Conservation (phyloP, 1,139 yeast species). For the Suhomyces yuchorum region DNA sequence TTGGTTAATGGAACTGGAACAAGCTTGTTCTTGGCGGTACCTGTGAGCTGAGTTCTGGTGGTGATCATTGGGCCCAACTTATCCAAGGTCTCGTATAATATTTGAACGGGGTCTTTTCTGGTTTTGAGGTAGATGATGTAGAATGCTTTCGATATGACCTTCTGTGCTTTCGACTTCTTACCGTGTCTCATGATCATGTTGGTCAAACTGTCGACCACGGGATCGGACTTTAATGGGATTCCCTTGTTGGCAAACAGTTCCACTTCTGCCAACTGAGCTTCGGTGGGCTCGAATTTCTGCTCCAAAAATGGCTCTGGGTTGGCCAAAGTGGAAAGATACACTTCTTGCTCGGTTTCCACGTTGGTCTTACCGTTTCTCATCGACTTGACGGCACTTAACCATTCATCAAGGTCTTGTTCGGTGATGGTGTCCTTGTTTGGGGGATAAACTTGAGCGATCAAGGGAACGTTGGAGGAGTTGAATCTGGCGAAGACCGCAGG, state of each 20-base stretch:
- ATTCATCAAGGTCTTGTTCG: slow-evolving; percentile 65
- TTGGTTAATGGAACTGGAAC: slow-evolving; percentile 83
- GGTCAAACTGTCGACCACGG: slow-evolving; percentile 73
- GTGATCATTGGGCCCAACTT: slow-evolving; percentile 83
- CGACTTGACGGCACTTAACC: slow-evolving; percentile 63
- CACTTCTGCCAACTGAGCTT: slow-evolving; percentile 59
- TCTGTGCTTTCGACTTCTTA: slow-evolving; percentile 79
- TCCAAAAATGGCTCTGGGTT: slow-evolving; percentile 41
- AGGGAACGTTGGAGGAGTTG: slow-evolving; percentile 20
- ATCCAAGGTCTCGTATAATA: slow-evolving; percentile 75
- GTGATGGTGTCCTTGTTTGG: slow-evolving; percentile 39
- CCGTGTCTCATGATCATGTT: slow-evolving; percentile 94
- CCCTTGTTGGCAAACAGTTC: slow-evolving; percentile 51
- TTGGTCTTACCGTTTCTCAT: slow-evolving; percentile 46
- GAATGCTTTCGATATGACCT: slow-evolving; percentile 71
- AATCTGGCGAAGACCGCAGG: slow-evolving; percentile 13
- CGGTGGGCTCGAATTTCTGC: slow-evolving; percentile 54
- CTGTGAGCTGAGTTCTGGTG: slow-evolving; percentile 77
- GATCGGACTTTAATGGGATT: slow-evolving; percentile 67
- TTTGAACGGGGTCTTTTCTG: slow-evolving; percentile 74
- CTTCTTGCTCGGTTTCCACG: slow-evolving; percentile 45
- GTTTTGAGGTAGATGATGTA: slow-evolving; percentile 75
- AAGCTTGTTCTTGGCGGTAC: slow-evolving; percentile 77
- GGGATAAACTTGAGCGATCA: slow-evolving; percentile 44
- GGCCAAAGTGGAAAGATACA: slow-evolving; percentile 44